Percentiles rank a stretch among this genome's conserved stretches.
phyloP scores from a whole-genome alignment of 805 yeast genomes.

The Kuraishia floccosa region DNA sequence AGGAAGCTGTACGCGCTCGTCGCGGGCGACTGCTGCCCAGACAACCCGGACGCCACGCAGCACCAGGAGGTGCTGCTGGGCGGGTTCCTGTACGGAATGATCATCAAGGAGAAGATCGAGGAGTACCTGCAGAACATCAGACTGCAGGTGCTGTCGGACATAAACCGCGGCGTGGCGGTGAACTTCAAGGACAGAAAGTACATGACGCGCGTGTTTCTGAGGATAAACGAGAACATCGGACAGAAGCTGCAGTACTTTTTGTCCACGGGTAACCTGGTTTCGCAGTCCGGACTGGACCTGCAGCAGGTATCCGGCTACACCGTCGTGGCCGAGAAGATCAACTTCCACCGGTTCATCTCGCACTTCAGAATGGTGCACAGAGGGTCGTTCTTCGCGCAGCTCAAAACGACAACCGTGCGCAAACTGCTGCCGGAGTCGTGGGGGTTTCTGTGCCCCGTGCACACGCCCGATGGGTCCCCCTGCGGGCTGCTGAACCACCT shows the following conservation, averaged over 20 bases:
- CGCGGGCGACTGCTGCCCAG: constrained; percentile 94
- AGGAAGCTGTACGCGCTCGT: constrained; percentile 90
- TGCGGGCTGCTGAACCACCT: constrained; percentile 97
- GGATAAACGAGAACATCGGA: constrained; percentile 90
- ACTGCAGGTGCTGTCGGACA: constrained; percentile 67
- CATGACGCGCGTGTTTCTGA: constrained; percentile 63
- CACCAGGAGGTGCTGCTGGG: constrained; percentile 95
- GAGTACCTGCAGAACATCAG: constrained; percentile 73
- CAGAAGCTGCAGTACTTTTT: constrained; percentile 88
- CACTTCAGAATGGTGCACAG: constrained; percentile 99
- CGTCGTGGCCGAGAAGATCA: constrained; percentile 97
- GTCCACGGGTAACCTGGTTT: constrained; percentile 93
- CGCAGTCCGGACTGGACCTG: constrained; percentile 94
- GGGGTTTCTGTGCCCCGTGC: constrained; percentile 99
- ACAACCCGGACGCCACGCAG: constrained; percentile 98
- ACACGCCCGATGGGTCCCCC: constrained; percentile 99
- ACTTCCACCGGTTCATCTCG: constrained; percentile 93
- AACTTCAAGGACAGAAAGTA: constrained; percentile 79
- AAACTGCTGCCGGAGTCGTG: constrained; percentile 94
- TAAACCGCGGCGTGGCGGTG: constrained; percentile 69
- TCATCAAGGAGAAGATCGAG: constrained; percentile 90
- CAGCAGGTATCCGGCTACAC: constrained; percentile 98
- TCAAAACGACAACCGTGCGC: constrained; percentile 95
- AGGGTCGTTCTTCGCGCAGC: constrained; percentile 97
- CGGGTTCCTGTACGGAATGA: constrained; percentile 95